Percentiles rank a stretch among this genome's conserved stretches.
Evolutionary conservation across 2,329 filamentous ascomycete species (phyloP).

Genomic region (Cryoendolithus antarcticus): DNA sequence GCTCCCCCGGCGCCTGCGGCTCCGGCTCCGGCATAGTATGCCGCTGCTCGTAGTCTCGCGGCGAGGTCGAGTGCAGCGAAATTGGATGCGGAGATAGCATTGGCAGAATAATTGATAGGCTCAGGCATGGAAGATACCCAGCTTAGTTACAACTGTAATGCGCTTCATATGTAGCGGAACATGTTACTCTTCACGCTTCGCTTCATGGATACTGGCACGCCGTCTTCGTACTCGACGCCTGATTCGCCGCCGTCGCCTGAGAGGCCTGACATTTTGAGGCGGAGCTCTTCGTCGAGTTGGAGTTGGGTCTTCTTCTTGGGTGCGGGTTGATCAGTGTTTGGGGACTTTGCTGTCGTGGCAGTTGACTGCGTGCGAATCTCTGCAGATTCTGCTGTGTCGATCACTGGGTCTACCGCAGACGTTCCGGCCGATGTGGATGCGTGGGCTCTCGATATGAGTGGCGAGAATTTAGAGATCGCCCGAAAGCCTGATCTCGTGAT

Average conservation of each 20-base stretch:
- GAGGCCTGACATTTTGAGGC: slow-evolving; percentile 51
- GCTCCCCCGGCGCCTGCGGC: neutral
- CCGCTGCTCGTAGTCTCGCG: no score
- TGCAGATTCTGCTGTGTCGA: no score
- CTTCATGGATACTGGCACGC: slow-evolving; percentile 60
- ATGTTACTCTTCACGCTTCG: slow-evolving; percentile 63
- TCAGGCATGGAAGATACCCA: neutral
- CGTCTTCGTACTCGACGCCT: slow-evolving; percentile 64
- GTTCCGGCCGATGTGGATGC: no score
- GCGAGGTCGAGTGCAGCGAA: no score
- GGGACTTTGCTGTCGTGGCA: neutral
- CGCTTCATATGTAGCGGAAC: slow-evolving; percentile 54
- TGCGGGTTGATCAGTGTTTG: neutral
- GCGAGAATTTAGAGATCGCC: no score
- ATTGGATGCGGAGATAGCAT: no score
- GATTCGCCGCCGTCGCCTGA: slow-evolving; percentile 59
- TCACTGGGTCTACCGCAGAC: no score
- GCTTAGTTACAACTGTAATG: neutral
- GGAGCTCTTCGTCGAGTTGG: slow-evolving; percentile 55
- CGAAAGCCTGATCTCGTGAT: no score
- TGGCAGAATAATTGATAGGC: no score
- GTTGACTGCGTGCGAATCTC: no score
- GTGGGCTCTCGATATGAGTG: no score
- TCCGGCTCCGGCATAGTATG: neutral
- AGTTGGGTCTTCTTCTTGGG: slow-evolving; percentile 42